Evolutionary conservation across 192 early-diverging fungal genomes (phyloP).

Genomic region (Coemansia sp.): DNA sequence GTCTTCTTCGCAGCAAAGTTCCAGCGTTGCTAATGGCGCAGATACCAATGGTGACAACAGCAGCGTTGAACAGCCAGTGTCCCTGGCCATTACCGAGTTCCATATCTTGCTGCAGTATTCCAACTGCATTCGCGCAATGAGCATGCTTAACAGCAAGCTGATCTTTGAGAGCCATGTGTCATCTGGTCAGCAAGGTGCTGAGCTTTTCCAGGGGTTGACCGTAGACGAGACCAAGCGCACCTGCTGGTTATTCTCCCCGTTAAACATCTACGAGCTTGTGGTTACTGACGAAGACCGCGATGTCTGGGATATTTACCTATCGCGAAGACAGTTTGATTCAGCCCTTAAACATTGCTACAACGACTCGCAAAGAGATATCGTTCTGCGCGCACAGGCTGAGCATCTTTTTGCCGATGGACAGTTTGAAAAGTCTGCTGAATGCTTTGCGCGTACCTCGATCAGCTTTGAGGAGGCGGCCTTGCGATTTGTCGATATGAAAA

Average conservation of each 20-base stretch:
- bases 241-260: constrained; percentile 89
- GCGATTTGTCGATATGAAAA: constrained; percentile 68
- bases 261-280: constrained; percentile 84
- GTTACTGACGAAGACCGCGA: constrained; percentile 91
- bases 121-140: constrained; percentile 73
- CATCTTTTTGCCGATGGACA: constrained; percentile 74
- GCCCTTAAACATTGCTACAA: constrained; percentile 76
- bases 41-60: constrained; percentile 10
- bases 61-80: constrained; percentile 62
- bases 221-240: constrained; percentile 80
- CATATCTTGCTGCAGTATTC: constrained; percentile 86
- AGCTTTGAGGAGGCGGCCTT: constrained; percentile 92
- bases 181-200: constrained; percentile 39
- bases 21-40: constrained; percentile 7
- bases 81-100: constrained; percentile 84
- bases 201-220: constrained; percentile 65
- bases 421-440: constrained; percentile 76
- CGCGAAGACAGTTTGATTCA: constrained; percentile 76
- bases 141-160: constrained; percentile 76
- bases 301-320: constrained; percentile 89
- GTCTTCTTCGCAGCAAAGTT: background rate
- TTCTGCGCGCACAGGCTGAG: constrained; percentile 85
- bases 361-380: constrained; percentile 71
- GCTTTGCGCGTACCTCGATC: constrained; percentile 76
- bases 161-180: constrained; percentile 78